Evolutionary conservation across 345 rosid species (phyloP).

Genomic region (Raphanus sativus): DNA sequence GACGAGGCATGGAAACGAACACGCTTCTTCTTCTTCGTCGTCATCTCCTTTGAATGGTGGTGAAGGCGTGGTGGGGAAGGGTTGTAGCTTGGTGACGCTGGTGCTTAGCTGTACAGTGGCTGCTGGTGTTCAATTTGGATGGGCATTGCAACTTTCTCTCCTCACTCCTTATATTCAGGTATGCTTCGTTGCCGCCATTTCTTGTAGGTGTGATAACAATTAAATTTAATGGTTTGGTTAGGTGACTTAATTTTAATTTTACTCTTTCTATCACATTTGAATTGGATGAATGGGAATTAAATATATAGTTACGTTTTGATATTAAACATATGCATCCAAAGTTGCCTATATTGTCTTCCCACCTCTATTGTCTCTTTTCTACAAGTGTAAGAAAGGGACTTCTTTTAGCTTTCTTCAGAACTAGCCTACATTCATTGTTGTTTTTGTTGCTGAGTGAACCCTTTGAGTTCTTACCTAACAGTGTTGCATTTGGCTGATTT

Average conservation of each 20-base stretch:
- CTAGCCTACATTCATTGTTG: neutral
- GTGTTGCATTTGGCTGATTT: constrained; percentile 35
- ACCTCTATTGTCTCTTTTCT: neutral
- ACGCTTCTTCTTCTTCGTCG: constrained; percentile 38
- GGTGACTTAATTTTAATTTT: too few species aligned
- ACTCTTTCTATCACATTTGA: neutral
- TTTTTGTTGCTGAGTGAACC: neutral
- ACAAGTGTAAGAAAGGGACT: neutral
- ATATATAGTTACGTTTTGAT: neutral
- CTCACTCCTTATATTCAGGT: constrained; percentile 96
- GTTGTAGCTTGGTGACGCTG: constrained; percentile 55
- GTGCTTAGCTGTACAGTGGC: constrained; percentile 88
- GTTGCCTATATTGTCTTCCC: neutral
- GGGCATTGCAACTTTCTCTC: constrained; percentile 96
- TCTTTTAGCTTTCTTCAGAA: neutral
- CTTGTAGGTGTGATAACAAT: neutral
- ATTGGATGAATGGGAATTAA: neutral
- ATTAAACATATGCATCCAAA: neutral
- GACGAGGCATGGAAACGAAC: constrained; percentile 41
- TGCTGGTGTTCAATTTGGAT: constrained; percentile 96
- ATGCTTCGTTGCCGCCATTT: neutral
- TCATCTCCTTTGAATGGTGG: constrained; percentile 28
- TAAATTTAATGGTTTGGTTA: neutral
- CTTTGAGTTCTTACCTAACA: constrained; percentile 28
- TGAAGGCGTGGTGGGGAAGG: constrained; percentile 33